A percentile compares a stretch with the other conserved stretches of the same genome.
phyloP scores from a whole-genome alignment of 495 filamentous ascomycete genomes.

The Entonaema liquescens region DNA sequence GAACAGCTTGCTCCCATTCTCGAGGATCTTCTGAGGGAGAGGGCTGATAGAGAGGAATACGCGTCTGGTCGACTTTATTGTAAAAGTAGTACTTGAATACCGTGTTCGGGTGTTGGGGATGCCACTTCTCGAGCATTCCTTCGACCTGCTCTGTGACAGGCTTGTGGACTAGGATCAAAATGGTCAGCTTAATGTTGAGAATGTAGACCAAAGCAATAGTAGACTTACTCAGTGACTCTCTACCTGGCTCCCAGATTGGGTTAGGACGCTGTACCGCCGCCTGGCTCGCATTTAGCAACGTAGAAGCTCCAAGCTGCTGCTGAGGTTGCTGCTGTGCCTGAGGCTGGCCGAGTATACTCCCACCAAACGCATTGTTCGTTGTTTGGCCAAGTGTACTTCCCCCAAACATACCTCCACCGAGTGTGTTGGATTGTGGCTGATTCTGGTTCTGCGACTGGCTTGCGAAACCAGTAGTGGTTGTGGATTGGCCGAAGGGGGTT shows the following conservation, averaged over 20 bases:
- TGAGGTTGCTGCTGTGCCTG: constrained; percentile 39
- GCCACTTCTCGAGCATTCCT: constrained; percentile 84
- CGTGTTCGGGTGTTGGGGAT: constrained; percentile 72
- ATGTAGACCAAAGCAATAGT: neutral
- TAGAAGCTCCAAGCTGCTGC: constrained; percentile 35
- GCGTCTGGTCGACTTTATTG: constrained; percentile 82
- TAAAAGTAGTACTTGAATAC: constrained; percentile 93
- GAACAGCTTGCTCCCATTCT: constrained; percentile 93
- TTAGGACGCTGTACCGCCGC: constrained; percentile 48
- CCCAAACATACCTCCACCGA: constrained; percentile 42
- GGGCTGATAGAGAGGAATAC: constrained; percentile 84
- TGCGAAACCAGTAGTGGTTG: constrained; percentile 8
- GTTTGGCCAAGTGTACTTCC: constrained; percentile 4
- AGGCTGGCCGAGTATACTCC: constrained; percentile 43
- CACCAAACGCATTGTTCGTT: constrained; percentile 19
- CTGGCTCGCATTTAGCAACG: constrained; percentile 49
- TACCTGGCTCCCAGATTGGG: constrained; percentile 59
- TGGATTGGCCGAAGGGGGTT: constrained; percentile 23
- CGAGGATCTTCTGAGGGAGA: constrained; percentile 76
- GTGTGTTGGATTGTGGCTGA: constrained; percentile 13
- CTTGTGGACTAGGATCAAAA: constrained; percentile 62
- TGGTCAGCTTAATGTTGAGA: constrained; percentile 18
- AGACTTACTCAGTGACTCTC: constrained; percentile 54
- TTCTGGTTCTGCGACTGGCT: neutral
- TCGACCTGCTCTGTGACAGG: constrained; percentile 85